Evolutionary conservation across 2,329 filamentous ascomycete genomes (phyloP), one percentile per base, ranked within the genome.

Genomic region (Falciphora oryzae): DNA sequence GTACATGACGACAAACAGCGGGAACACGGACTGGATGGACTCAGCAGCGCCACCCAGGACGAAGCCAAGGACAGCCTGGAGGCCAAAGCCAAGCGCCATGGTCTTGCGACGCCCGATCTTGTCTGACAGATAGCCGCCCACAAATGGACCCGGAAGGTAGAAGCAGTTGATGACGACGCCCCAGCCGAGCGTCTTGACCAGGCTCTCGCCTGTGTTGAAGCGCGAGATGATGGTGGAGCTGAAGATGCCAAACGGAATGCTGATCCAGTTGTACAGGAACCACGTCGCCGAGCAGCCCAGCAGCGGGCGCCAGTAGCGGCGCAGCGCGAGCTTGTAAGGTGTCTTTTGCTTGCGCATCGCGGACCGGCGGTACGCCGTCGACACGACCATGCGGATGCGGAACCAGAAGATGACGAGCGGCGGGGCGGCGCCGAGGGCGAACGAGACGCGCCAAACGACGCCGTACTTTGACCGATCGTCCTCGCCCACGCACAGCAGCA

Each of bases 201-300:
- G 71, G n/a, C 74, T 78, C 44, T 79, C 74, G 18, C 74, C 71
- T 0, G 77, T 68, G 32, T 79, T 79, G 32, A 79, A 72, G 29
- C 77, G 73, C 4, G 72, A 71, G 62, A 83, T 78, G 65, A 85
- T 84, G 28, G 81, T 83, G 0, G 80, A 81, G 64, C 78, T 80
- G 71, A 85, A 85, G 32, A 85, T 77, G 11, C 81, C 82, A 66
- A 85, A 84, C 0, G 83, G 83, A 63, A 83, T 81, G 0, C 80
- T 79, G 57, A 85, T 79, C 70, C 80, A 86, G 69, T 86, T 81
- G 70, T 85, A 79, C 31, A 78, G 71, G 70, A 84, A 84, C 82
- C 82, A 85, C 13, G 79, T 77, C 1, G 77, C 66, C 2, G 80
- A 77, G 8, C 78, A 77, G 18, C 83, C 82, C 4, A 84, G 69